Evolutionary conservation across 2,329 filamentous ascomycete species (phyloP).

Genomic region (Xylaria sp.): DNA sequence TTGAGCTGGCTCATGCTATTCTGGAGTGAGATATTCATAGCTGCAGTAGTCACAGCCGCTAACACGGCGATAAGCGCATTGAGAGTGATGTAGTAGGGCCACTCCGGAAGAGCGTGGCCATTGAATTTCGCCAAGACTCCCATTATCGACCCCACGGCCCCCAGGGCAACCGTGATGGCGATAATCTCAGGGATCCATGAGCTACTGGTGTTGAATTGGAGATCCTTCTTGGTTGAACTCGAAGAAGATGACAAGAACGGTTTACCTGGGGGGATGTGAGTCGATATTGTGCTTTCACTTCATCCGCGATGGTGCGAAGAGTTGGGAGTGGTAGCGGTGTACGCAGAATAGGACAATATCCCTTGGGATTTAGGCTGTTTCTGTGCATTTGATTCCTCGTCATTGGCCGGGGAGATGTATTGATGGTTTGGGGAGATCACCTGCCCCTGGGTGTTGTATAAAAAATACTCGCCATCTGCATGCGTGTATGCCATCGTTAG

Average conservation of each 20-base stretch:
- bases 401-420: constrained; percentile 8
- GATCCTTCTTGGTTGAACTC: constrained; percentile 4
- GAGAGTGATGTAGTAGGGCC: constrained; percentile 49
- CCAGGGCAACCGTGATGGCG: constrained; percentile 43
- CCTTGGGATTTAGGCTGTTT: constrained; percentile 14
- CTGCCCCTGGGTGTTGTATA: constrained; percentile 27
- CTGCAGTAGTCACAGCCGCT: constrained; percentile 46
- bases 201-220: constrained; percentile 18
- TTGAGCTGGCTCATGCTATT: constrained; percentile 49
- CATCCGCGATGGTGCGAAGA: constrained; percentile 40
- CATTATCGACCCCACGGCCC: constrained; percentile 45
- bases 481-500: constrained; percentile 15
- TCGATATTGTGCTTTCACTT: constrained; percentile 40
- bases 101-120: constrained; percentile 44
- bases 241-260: constrained; percentile 10
- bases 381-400: constrained; percentile 20
- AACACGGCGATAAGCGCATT: constrained; percentile 50
- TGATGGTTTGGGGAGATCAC: constrained; percentile 15
- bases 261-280: constrained; percentile 26
- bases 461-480: constrained; percentile 19
- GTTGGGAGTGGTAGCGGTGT: constrained; percentile 6
- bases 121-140: constrained; percentile 48
- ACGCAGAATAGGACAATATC: neutral
- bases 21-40: constrained; percentile 47
- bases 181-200: constrained; percentile 47